A percentile compares a stretch with the other conserved stretches of the same genome.
Conservation (phyloP, 2,329 filamentous ascomycete species). For the Neopestalotiopsis sp. region DNA sequence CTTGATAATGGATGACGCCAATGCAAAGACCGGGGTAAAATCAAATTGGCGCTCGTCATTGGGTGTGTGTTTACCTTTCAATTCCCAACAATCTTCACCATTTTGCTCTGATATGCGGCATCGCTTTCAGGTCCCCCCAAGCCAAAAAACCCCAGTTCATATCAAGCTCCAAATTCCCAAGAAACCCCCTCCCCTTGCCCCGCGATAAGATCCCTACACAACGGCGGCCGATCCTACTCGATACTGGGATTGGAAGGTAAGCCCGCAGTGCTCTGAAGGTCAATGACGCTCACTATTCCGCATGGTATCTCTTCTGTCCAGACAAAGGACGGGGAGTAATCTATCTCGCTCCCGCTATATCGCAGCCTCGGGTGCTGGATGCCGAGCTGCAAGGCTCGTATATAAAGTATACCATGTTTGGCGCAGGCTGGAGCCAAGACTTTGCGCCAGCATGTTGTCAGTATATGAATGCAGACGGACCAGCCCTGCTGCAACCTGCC, state of each 20-base stretch:
- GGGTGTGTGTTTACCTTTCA: neutral
- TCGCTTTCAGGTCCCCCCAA: neutral
- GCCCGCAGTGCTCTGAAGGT: neutral
- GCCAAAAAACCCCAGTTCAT: no score
- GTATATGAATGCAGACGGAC: neutral
- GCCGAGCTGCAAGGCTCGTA: neutral
- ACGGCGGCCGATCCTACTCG: neutral
- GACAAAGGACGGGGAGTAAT: neutral
- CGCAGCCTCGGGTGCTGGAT: neutral
- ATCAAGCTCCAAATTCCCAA: neutral
- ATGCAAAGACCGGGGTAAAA: neutral
- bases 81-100: neutral
- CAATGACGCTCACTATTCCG: neutral
- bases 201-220: neutral
- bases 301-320: neutral
- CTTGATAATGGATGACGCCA: neutral
- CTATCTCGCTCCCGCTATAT: neutral
- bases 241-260: constrained; percentile 1
- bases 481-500: neutral
- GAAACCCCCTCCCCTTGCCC: neutral
- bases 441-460: neutral
- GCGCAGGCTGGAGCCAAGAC: neutral
- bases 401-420: neutral
- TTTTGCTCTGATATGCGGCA: neutral
- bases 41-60: neutral